phyloP scores from a whole-genome alignment of 768 basidiomycete genomes.

The Termitomyces sp. region DNA sequence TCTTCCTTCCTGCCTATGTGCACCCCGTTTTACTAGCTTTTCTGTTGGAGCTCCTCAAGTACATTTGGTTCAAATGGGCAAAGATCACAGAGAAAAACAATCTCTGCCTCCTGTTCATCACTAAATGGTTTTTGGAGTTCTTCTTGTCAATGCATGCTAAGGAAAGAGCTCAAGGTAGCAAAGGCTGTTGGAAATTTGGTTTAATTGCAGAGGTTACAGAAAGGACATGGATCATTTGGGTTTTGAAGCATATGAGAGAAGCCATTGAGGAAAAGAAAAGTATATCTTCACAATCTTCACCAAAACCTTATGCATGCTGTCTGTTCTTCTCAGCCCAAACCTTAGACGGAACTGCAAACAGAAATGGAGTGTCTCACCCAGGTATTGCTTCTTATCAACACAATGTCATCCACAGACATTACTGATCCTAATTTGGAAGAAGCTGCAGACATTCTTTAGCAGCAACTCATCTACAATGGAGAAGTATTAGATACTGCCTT shows the following conservation, averaged over 20 bases:
- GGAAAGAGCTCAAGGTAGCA: constrained; percentile 24
- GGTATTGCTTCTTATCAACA: constrained; percentile 82
- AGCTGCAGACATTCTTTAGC: constrained; percentile 74
- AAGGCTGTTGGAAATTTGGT: constrained; percentile 55
- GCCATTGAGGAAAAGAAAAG: constrained; percentile 87
- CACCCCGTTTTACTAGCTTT: constrained; percentile 53
- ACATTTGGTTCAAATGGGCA: constrained; percentile 86
- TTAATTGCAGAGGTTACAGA: constrained; percentile 84
- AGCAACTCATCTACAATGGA: constrained; percentile 92
- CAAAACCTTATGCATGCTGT: not conserved
- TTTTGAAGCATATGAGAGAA: constrained; percentile 80
- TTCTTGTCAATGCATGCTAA: constrained; percentile 57
- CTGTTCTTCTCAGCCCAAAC: constrained; percentile 65
- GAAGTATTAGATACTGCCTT: constrained; percentile 88
- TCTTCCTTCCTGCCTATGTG: constrained; percentile 9
- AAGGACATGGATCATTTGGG: constrained; percentile 85
- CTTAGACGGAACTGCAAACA: constrained; percentile 92
- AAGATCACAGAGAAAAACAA: constrained; percentile 96
- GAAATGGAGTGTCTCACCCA: constrained; percentile 93
- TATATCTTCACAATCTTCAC: not conserved
- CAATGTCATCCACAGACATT: constrained; percentile 57
- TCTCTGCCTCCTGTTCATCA: constrained; percentile 78
- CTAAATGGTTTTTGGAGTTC: constrained; percentile 91
- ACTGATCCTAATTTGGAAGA: constrained; percentile 50
- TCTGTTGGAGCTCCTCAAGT: constrained; percentile 77